These are phyloP conservation scores for Pseudohyphozyma bogoriensis DNA, from an alignment of 768 basidiomycete species.

Conservation along the genomic window DNA sequence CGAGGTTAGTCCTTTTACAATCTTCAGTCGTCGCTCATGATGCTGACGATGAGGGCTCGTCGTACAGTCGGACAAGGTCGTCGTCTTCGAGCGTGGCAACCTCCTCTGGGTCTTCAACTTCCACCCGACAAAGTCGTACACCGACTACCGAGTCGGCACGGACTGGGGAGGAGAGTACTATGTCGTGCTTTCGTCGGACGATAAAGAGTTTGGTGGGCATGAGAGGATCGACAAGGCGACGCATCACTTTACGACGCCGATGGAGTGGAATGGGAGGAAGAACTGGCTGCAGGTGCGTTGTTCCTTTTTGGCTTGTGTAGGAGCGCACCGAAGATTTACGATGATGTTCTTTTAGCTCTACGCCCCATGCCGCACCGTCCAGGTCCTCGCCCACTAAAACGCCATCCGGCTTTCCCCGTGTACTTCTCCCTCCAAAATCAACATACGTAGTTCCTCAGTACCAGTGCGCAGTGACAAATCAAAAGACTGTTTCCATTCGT, in stretches of 20 bases:
- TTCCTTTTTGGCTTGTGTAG: background rate
- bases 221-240: conserved; percentile 58
- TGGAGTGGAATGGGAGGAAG: conserved; percentile 86
- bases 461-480: too few species aligned
- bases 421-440: too few species aligned
- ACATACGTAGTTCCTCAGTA: too few species aligned
- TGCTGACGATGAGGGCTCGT: background rate
- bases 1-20: conserved; percentile 44
- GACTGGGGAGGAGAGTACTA: conserved; percentile 72
- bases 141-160: conserved; percentile 87
- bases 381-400: conserved; percentile 19
- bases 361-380: conserved; percentile 18
- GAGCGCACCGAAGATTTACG: background rate
- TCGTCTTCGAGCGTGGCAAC: conserved; percentile 88
- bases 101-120: conserved; percentile 96
- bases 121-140: conserved; percentile 78
- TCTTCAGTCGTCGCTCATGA: too few species aligned
- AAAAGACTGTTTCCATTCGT: too few species aligned
- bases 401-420: background rate
- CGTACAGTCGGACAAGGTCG: conserved; percentile 60
- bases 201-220: conserved; percentile 80
- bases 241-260: conserved; percentile 65
- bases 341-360: conserved; percentile 6
- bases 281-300: conserved; percentile 68
- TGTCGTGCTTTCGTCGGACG: conserved; percentile 67